Conservation (phyloP, 495 filamentous ascomycete genomes). For the Daldinia childiae region DNA sequence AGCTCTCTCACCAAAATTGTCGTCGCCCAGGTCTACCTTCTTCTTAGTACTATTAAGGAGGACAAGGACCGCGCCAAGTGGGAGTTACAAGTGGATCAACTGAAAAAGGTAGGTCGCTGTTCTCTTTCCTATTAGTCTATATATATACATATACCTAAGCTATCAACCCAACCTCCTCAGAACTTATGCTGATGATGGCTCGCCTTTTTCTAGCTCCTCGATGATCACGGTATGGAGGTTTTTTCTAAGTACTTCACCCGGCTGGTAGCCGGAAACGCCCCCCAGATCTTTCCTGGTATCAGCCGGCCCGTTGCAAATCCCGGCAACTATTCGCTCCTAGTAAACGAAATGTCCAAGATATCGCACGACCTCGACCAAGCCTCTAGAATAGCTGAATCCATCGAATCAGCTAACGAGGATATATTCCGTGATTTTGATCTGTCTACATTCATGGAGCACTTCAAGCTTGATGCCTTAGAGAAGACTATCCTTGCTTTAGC, state of each 20-base stretch:
- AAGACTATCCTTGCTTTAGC: slow-evolving; percentile 90
- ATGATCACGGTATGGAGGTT: slow-evolving; percentile 97
- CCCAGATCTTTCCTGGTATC: slow-evolving; percentile 81
- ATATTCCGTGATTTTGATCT: slow-evolving; percentile 95
- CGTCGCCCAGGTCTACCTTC: slow-evolving; percentile 91
- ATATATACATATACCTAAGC: not conserved
- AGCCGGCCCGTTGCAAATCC: slow-evolving; percentile 76
- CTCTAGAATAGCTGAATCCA: slow-evolving; percentile 88
- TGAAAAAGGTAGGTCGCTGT: slow-evolving; percentile 76
- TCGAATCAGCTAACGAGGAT: slow-evolving; percentile 83
- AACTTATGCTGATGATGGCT: not conserved
- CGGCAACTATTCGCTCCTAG: slow-evolving; percentile 81
- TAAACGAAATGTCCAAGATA: slow-evolving; percentile 86
- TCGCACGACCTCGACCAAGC: slow-evolving; percentile 81
- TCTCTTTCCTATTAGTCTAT: not conserved
- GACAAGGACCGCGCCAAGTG: slow-evolving; percentile 92
- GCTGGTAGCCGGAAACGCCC: slow-evolving; percentile 82
- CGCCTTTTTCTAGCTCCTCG: slow-evolving; percentile 70
- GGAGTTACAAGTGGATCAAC: slow-evolving; percentile 89
- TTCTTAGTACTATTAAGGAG: slow-evolving; percentile 93
- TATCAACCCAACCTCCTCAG: not conserved
- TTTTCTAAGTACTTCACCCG: slow-evolving; percentile 92
- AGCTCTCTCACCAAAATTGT: slow-evolving; percentile 83
- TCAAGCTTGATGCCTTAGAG: slow-evolving; percentile 85
- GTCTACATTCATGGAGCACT: slow-evolving; percentile 90